phyloP scores from a whole-genome alignment of 331 rosid species.

The Malus hybrid region DNA sequence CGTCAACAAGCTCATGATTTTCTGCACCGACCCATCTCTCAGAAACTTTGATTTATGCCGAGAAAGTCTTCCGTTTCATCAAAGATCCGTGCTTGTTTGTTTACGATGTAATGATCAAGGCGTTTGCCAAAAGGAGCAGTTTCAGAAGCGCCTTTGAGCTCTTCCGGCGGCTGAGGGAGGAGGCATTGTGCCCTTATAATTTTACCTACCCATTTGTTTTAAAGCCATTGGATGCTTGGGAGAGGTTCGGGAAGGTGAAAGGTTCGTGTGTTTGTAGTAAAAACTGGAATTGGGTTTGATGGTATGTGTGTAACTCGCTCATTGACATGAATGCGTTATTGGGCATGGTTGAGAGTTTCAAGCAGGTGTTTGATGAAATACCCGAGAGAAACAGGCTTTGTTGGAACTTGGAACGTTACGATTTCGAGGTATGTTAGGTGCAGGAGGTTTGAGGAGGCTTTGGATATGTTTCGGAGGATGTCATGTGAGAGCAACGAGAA shows the following conservation, averaged over 20 bases:
- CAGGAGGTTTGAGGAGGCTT: too few species aligned
- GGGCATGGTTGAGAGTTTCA: constrained; percentile 11
- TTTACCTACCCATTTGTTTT: constrained; percentile 68
- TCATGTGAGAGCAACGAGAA: too few species aligned
- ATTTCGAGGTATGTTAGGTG: too few species aligned
- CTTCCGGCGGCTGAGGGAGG: constrained; percentile 35
- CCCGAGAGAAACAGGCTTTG: constrained; percentile 23
- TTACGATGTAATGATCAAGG: constrained; percentile 56
- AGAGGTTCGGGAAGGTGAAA: constrained; percentile 31
- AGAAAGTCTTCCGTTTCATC: constrained; percentile 33
- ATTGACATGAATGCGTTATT: constrained; percentile 39
- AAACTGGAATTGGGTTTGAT: constrained; percentile 52
- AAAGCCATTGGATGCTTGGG: constrained; percentile 47
- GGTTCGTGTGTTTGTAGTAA: constrained; percentile 54
- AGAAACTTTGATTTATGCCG: constrained; percentile 41
- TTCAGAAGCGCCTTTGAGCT: constrained; percentile 39
- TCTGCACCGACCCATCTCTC: constrained; percentile 33
- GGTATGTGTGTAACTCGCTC: constrained; percentile 65
- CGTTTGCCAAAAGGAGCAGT: constrained; percentile 29
- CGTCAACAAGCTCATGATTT: constrained; percentile 44
- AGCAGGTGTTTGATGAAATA: constrained; percentile 29
- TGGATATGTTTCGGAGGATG: too few species aligned
- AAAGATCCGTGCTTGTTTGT: constrained; percentile 41
- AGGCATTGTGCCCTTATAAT: constrained; percentile 56
- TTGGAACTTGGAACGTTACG: neutral